phyloP scores from a whole-genome alignment of 768 basidiomycete species.

The Fistulinella prunicolor region DNA sequence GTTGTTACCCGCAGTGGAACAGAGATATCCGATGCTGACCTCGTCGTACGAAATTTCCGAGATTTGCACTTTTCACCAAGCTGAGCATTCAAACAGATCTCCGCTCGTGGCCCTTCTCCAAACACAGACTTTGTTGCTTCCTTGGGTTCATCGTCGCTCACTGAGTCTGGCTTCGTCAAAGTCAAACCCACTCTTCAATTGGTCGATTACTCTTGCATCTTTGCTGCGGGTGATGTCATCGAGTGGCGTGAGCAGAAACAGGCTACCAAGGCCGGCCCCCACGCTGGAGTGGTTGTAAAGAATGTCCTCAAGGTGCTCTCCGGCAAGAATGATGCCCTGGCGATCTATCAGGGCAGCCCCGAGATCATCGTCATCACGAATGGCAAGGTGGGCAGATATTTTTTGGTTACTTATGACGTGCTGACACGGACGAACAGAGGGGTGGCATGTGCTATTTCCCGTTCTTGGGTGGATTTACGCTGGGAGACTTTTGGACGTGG shows the following conservation, averaged over 20 bases:
- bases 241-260: constrained; percentile 66
- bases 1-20: constrained; percentile 53
- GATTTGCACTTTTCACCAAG: not conserved
- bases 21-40: constrained; percentile 46
- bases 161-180: constrained; percentile 43
- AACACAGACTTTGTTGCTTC: constrained; percentile 53
- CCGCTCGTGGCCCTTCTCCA: constrained; percentile 37
- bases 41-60: constrained; percentile 45
- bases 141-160: constrained; percentile 38
- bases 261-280: constrained; percentile 43
- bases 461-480: constrained; percentile 42
- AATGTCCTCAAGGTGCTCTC: constrained; percentile 49
- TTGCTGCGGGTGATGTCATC: constrained; percentile 64
- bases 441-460: constrained; percentile 40
- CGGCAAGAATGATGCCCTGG: constrained; percentile 32
- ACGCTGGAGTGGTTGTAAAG: constrained; percentile 42
- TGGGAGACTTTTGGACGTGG: constrained; percentile 43
- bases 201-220: constrained; percentile 47
- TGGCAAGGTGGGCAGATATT: constrained; percentile 44
- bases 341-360: constrained; percentile 45
- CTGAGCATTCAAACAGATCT: constrained; percentile 20
- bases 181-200: constrained; percentile 60
- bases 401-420: not conserved
- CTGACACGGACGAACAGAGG: constrained; percentile 28
- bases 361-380: constrained; percentile 56